Evolutionary conservation across 352 stramenopile genomes (phyloP).

Genomic region (Thalassiosira livingstoniorum): DNA sequence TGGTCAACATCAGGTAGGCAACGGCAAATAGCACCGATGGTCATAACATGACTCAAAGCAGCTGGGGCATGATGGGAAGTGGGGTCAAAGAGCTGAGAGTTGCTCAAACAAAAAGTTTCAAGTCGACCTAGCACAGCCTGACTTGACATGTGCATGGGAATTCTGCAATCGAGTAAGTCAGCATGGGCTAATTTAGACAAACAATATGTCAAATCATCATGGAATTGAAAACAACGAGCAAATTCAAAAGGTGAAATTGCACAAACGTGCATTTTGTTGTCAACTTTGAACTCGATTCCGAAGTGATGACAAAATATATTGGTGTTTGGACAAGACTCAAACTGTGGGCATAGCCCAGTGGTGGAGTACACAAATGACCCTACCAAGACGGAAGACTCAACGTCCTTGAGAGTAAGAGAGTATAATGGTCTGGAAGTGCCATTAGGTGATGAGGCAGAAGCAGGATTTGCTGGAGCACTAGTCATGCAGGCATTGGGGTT

Average conservation of each 20-base stretch:
- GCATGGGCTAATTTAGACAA: background rate
- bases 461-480: background rate
- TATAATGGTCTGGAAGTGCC: background rate
- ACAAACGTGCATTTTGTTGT: background rate
- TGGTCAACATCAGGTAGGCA: background rate
- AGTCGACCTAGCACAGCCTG: background rate
- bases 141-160: conserved; percentile 1
- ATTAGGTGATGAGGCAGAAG: background rate
- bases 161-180: background rate
- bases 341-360: background rate
- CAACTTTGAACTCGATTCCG: conserved; percentile 12
- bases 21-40: background rate
- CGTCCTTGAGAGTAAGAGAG: background rate
- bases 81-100: background rate
- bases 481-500: background rate
- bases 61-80: background rate
- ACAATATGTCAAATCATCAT: conserved; percentile 1
- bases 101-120: background rate
- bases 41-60: background rate
- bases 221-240: background rate
- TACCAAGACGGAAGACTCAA: background rate
- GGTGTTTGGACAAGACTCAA: background rate
- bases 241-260: conserved; percentile 37
- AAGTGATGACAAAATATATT: conserved; percentile 25
- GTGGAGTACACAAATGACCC: background rate